Evolutionary conservation across 345 rosid genomes (phyloP), one percentile per base, ranked within the genome.

Genomic region (Xanthoceras sorbifolium): DNA sequence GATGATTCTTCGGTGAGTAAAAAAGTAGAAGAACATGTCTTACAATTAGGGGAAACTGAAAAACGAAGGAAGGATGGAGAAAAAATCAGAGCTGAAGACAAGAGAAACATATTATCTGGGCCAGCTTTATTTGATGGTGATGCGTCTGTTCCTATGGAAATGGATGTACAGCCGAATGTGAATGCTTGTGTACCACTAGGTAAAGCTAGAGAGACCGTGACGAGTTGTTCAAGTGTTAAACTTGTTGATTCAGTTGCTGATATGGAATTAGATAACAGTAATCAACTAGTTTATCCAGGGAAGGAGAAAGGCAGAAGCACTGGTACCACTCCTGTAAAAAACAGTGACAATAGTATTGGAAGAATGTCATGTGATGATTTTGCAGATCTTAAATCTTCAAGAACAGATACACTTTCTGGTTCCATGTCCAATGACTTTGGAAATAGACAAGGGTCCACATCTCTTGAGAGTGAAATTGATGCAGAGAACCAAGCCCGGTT

Each of bases 391-490:
- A 57, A 71, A 72, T 17, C 77, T 72, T 80, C 74, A 22, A 18
- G 12, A 7, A 54, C 22, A n/a, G 42, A 64, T 38, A 26, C 36
- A 40, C 80, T 67, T 80, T 79, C 84, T 72, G 72, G 81, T 61
- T 82, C 82, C 48, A 70, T 59, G 72, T 77, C 81, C 10, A 76
- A 22, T 74, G 80, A 55, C 83, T 59, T 63, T 63, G 80, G 71
- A 61, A 80, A 74, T 81, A 81, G 76, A 65, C 88, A 74, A 29
- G 77, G 69, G 29, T 67, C 89, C 29, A 57, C 80, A 54, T 85
- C 91, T 73, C 87, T 91, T 54, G 93, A 88, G 84, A 83, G 83
- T 81, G 94, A 90, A 81, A 94, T 94, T 83, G 94, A 94, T 85
- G 84, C 73, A 22, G 99, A 95, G 84, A 93, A 95, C 78, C 79